Conservation (phyloP, 2,329 filamentous ascomycete genomes). For the Sporothrix variecibatus region DNA sequence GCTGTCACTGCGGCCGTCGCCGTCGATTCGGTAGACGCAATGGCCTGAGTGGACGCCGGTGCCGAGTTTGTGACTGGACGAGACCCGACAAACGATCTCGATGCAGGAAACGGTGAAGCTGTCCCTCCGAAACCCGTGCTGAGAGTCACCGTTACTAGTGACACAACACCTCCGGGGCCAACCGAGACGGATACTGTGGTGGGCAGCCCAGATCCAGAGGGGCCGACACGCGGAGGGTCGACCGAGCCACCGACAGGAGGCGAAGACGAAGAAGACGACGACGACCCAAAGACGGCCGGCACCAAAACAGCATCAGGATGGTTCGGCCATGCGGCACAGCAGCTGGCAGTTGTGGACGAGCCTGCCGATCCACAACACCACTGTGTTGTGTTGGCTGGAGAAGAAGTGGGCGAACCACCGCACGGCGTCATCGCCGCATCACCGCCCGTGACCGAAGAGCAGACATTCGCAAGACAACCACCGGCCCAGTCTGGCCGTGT, state of each 20-base stretch:
- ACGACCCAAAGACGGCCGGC: constrained; percentile 11
- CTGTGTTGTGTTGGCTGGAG: constrained; percentile 19
- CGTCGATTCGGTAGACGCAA: neutral
- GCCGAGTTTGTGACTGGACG: neutral
- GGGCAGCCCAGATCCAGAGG: neutral
- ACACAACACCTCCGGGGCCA: neutral
- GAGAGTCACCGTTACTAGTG: neutral
- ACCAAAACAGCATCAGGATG: constrained; percentile 21
- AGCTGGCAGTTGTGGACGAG: neutral
- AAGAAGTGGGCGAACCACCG: neutral
- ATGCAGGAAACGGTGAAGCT: neutral
- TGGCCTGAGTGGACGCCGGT: neutral
- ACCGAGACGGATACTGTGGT: neutral
- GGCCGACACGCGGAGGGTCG: neutral
- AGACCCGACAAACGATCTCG: neutral
- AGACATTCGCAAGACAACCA: constrained; percentile 22
- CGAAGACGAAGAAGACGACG: neutral
- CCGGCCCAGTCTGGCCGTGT: constrained; percentile 21
- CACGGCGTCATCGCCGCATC: constrained; percentile 20
- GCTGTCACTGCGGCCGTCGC: neutral
- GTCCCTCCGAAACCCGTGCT: neutral
- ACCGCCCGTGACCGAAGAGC: neutral
- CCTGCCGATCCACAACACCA: constrained; percentile 25
- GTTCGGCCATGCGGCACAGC: constrained; percentile 24
- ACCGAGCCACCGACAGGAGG: neutral